Evolutionary conservation across 495 filamentous ascomycete genomes (phyloP).

Genomic region (Geopyxis carbonaria): DNA sequence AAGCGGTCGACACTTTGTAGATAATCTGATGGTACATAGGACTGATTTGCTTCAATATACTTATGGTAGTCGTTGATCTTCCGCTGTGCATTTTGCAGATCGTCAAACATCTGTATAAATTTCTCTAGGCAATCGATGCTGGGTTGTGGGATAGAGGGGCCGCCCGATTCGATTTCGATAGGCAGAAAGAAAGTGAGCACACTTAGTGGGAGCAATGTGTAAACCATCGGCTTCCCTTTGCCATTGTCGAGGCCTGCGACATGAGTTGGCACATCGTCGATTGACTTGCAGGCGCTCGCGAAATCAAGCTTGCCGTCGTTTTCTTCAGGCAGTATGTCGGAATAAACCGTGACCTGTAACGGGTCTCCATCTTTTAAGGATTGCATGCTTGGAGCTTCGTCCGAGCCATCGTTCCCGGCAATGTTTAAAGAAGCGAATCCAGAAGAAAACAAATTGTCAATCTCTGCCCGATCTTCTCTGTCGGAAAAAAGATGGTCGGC

Average conservation of each 20-base stretch:
- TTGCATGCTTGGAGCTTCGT: no score
- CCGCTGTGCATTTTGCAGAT: slow-evolving; percentile 3
- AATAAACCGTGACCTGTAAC: background rate
- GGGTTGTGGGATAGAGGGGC: no score
- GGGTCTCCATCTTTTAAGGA: no score
- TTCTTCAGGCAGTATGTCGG: background rate
- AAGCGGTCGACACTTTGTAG: slow-evolving; percentile 6
- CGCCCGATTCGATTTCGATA: background rate
- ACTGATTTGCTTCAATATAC: slow-evolving; percentile 2
- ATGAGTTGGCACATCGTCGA: background rate
- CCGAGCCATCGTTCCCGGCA: no score
- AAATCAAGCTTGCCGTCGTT: background rate
- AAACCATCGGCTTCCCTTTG: slow-evolving; percentile 21
- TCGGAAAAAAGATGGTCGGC: background rate
- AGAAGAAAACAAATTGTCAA: no score
- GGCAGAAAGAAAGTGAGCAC: slow-evolving; percentile 10
- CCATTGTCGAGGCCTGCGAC: slow-evolving; percentile 8
- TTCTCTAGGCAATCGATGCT: slow-evolving; percentile 11
- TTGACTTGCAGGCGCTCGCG: background rate
- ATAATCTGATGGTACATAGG: slow-evolving; percentile 10
- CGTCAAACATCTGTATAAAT: slow-evolving; percentile 17
- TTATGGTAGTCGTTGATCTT: background rate
- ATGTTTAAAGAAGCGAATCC: no score
- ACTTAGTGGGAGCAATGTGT: slow-evolving; percentile 17
- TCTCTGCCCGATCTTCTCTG: background rate